Conservation (phyloP, 2,329 filamentous ascomycete genomes). For the Monosporascus cannonballus region DNA sequence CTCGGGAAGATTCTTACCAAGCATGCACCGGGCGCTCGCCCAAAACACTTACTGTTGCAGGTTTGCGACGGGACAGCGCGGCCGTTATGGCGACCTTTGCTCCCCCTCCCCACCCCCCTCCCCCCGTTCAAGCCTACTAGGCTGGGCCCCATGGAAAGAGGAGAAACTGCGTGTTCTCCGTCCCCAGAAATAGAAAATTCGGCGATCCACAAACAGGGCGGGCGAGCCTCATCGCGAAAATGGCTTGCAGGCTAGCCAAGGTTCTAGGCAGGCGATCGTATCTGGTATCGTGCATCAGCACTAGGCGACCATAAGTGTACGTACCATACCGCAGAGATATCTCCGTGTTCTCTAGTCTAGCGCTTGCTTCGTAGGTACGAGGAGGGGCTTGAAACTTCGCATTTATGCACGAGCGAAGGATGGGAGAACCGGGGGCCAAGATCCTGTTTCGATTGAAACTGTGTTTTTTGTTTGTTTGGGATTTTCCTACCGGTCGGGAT, state of each 20-base stretch:
- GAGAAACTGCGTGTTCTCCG: not conserved
- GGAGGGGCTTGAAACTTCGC: no score
- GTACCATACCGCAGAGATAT: no score
- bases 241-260: no score
- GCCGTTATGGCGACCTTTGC: not conserved
- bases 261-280: conserved; percentile 21
- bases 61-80: not conserved
- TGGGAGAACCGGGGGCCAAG: no score
- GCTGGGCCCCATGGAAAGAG: not conserved
- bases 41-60: no score
- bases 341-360: no score
- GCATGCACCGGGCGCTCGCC: not conserved
- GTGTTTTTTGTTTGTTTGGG: no score
- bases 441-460: no score
- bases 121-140: not conserved
- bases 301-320: no score
- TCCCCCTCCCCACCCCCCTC: not conserved
- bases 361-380: no score
- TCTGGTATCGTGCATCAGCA: conserved; percentile 29
- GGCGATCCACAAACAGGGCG: not conserved
- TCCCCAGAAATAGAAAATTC: not conserved
- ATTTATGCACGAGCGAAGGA: no score
- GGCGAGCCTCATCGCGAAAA: not conserved
- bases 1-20: not conserved
- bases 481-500: no score